Evolutionary conservation across 345 rosid species (phyloP).

Genomic region (Limnanthes douglasii): DNA sequence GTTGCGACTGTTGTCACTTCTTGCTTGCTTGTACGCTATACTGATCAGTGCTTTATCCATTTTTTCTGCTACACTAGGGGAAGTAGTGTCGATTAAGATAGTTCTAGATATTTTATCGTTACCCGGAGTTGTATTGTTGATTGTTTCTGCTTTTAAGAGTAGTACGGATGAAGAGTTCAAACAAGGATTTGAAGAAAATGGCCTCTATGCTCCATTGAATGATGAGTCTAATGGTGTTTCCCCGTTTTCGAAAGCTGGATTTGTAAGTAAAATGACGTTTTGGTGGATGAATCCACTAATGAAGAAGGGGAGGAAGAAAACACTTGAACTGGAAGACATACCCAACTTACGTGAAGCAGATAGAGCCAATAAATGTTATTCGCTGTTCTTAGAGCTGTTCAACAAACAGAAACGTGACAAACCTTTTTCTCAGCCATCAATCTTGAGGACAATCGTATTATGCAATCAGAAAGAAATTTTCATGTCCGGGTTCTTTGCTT

Average conservation of each 20-base stretch:
- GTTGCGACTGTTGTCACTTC: constrained; percentile 28
- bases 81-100: constrained; percentile 9
- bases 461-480: constrained; percentile 64
- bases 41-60: constrained; percentile 28
- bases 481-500: constrained; percentile 71
- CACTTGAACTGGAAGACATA: constrained; percentile 57
- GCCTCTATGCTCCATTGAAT: constrained; percentile 43
- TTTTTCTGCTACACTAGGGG: constrained; percentile 15
- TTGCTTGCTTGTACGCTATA: constrained; percentile 33
- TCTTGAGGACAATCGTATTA: constrained; percentile 34
- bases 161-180: constrained; percentile 12
- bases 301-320: constrained; percentile 51
- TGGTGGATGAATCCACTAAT: constrained; percentile 85
- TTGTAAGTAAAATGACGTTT: constrained; percentile 50
- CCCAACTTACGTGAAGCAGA: constrained; percentile 46
- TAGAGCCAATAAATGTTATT: constrained; percentile 61
- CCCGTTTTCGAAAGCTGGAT: constrained; percentile 46
- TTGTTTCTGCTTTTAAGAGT: constrained; percentile 36
- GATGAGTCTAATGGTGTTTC: constrained; percentile 22
- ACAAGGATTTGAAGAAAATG: constrained; percentile 10
- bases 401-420: constrained; percentile 31
- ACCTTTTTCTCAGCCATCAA: constrained; percentile 26
- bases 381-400: constrained; percentile 31
- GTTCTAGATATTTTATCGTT: constrained; percentile 36
- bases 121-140: constrained; percentile 43